Evolutionary conservation across 179 eudicot genomes (phyloP).

Genomic region (Spinacia oleracea): DNA sequence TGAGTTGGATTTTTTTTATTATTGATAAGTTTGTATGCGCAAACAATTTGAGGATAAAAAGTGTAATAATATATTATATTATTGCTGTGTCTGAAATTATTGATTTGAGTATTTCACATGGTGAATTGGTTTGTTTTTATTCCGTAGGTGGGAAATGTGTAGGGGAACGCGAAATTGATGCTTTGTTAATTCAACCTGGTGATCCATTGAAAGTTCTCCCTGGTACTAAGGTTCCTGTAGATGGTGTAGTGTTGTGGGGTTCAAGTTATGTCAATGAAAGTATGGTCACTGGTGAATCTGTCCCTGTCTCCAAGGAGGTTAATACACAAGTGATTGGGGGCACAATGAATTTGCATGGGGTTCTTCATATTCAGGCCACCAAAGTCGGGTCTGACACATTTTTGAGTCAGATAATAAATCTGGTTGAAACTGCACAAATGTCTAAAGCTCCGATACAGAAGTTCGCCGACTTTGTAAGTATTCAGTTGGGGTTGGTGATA

Average conservation of each 20-base stretch:
- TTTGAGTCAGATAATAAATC: constrained; percentile 88
- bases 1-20: background rate
- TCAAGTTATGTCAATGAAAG: constrained; percentile 91
- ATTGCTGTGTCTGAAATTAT: background rate
- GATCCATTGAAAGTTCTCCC: constrained; percentile 84
- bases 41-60: background rate
- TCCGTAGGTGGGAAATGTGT: constrained; percentile 63
- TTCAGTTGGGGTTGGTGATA: background rate
- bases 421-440: constrained; percentile 98
- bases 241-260: constrained; percentile 84
- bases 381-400: constrained; percentile 92
- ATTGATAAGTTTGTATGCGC: background rate
- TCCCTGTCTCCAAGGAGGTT: constrained; percentile 71
- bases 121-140: constrained; percentile 6
- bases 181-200: constrained; percentile 87
- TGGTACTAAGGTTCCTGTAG: constrained; percentile 85
- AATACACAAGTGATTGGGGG: constrained; percentile 81
- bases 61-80: background rate
- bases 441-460: constrained; percentile 99
- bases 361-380: constrained; percentile 82
- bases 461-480: constrained; percentile 84
- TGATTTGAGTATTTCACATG: background rate
- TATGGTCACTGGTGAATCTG: constrained; percentile 96
- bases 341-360: constrained; percentile 89
- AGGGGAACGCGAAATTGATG: constrained; percentile 83